These are phyloP conservation scores for Phanerodontia chrysosporium DNA, from an alignment of 768 basidiomycete species.

Conservation along the genomic window DNA sequence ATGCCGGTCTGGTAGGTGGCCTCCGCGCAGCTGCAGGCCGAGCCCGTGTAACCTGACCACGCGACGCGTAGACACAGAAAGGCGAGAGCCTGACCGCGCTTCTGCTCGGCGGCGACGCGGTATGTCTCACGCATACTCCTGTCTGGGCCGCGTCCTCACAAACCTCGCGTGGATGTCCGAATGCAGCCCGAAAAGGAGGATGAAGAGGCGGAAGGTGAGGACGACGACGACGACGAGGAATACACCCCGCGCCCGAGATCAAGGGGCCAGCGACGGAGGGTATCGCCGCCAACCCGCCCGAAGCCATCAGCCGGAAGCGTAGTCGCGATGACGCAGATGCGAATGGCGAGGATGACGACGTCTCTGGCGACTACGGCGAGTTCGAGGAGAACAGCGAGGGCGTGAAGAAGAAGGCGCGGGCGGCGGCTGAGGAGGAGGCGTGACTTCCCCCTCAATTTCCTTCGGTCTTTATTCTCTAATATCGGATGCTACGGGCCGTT, in stretches of 20 bases:
- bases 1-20: constrained; percentile 13
- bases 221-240: constrained; percentile 26
- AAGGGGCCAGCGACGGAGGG: constrained; percentile 8
- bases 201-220: constrained; percentile 20
- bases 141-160: background rate
- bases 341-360: constrained; percentile 21
- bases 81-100: constrained; percentile 23
- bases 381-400: constrained; percentile 28
- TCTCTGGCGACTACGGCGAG: constrained; percentile 22
- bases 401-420: constrained; percentile 31
- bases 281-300: constrained; percentile 8
- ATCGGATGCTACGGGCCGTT: background rate
- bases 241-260: constrained; percentile 11
- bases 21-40: background rate
- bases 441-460: background rate
- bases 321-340: constrained; percentile 22
- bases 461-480: constrained; percentile 1
- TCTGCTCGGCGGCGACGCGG: constrained; percentile 19
- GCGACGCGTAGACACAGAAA: constrained; percentile 12
- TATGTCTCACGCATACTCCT: background rate
- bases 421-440: constrained; percentile 12
- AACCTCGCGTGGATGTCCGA: background rate
- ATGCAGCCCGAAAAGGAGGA: constrained; percentile 10
- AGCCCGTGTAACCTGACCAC: background rate
- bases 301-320: constrained; percentile 13